Base-by-base conservation (phyloP, 495 filamentous ascomycete species). In the Podospora australis region DNA sequence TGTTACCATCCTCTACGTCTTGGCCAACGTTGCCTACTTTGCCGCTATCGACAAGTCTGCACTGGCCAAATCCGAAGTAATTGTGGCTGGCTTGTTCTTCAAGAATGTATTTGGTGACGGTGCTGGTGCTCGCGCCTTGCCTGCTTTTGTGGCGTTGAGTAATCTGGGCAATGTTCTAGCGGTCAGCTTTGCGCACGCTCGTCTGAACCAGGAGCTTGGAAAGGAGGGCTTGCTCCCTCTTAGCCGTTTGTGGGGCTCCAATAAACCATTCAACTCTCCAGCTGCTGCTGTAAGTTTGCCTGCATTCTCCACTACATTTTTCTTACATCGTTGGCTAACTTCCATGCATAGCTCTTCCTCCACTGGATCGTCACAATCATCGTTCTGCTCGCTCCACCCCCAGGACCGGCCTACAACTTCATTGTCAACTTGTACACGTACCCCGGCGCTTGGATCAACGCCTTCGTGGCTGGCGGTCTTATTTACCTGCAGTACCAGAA, bases 141-240 rank as follows among this genome's bases (percentile, higher is more conserved):
- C 39, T 8, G 39, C 21, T 7, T 78, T 79, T 29, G 73, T 86
- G 40, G 78, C 80, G 11, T 66, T 83, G 14, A 80, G 76, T 4
- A 81, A 78, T 0, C 75, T 79, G 16, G 83, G 82, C 2, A 86
- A 86, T 55, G 65, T 73, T 13, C 54, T 67, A 20, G 69, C 70
- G 8, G 67, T 67, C 22, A 59, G 59, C 43, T 71, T 71, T 41
- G 70, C 69, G 1, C 63, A 86, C 69, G 78, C 83, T 4, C 74
- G 83, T 3, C 62, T 86, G 17, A 86, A 84, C 53, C 79, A 84
- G 64, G 83, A 86, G 62, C 72, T 86, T 9, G 83, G 80, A 20
- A 42, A 42, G 20, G 39, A 42, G 20, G 39, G 39, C 4, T 23
- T 42, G 39, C 25, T 42, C 20, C 39, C 39, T 20, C 20, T 19